phyloP scores from a whole-genome alignment of 179 eudicot genomes.

The Spergularia azorica region DNA sequence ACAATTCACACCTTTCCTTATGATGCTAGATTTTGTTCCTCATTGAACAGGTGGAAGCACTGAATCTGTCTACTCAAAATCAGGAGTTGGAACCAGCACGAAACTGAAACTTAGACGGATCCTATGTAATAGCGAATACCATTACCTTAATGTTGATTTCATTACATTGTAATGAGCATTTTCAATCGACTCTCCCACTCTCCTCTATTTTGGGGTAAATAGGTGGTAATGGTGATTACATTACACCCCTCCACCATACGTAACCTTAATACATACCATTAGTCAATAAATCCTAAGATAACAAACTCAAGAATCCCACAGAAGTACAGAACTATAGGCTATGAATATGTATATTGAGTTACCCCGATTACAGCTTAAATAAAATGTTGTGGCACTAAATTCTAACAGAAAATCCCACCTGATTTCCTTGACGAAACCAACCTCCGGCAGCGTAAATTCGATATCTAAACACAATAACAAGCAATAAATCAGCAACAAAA shows the following conservation, averaged over 20 bases:
- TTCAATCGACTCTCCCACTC: not conserved
- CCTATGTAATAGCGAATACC: too few species aligned
- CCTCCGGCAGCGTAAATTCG: constrained; percentile 4
- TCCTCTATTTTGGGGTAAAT: too few species aligned
- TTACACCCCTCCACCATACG: too few species aligned
- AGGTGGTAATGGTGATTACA: too few species aligned
- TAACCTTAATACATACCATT: not conserved
- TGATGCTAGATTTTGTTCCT: not conserved
- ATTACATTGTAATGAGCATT: too few species aligned
- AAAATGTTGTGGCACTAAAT: not conserved
- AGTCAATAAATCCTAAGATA: not conserved
- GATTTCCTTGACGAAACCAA: constrained; percentile 28
- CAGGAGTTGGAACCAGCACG: too few species aligned
- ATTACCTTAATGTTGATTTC: too few species aligned
- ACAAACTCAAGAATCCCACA: not conserved
- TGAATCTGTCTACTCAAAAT: too few species aligned
- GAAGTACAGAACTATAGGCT: not conserved
- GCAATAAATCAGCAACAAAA: not conserved
- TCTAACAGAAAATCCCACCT: not conserved
- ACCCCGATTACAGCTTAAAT: not conserved
- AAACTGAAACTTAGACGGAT: too few species aligned
- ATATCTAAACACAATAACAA: constrained; percentile 9
- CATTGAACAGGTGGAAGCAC: not conserved
- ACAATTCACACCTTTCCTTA: not conserved
- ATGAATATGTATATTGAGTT: too few species aligned